Conservation (phyloP, 2,329 filamentous ascomycete genomes). For the Phaeosphaeria sp. region DNA sequence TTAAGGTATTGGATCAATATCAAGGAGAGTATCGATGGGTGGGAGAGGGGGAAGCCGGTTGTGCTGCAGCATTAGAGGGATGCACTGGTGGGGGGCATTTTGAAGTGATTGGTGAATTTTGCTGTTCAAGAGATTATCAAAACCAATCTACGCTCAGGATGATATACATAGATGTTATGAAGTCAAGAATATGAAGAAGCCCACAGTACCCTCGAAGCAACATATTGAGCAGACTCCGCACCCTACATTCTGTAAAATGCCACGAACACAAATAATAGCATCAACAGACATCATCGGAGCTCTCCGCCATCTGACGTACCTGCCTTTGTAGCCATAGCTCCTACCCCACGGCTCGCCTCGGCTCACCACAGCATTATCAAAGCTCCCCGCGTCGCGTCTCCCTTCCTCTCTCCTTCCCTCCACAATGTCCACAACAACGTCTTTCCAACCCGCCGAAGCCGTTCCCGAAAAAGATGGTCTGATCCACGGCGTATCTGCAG, state of each 20-base stretch:
- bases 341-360: conserved; percentile 20
- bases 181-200: too few relatives aligned
- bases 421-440: conserved; percentile 42
- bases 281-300: too few relatives aligned
- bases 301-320: conserved; percentile 16
- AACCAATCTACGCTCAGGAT: too few relatives aligned
- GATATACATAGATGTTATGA: too few relatives aligned
- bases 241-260: too few relatives aligned
- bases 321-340: conserved; percentile 21
- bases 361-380: conserved; percentile 15
- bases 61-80: conserved; percentile 58
- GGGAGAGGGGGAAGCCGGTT: conserved; percentile 78
- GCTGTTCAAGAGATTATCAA: too few relatives aligned
- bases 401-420: conserved; percentile 25
- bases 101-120: too few relatives aligned
- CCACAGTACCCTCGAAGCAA: too few relatives aligned
- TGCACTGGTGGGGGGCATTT: too few relatives aligned
- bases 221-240: too few relatives aligned
- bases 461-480: conserved; percentile 49
- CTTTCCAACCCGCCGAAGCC: conserved; percentile 37
- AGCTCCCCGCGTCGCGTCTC: conserved; percentile 19
- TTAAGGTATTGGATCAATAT: conserved; percentile 93
- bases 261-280: too few relatives aligned
- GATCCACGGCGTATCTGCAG: conserved; percentile 61
- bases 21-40: conserved; percentile 76